phyloP scores from a whole-genome alignment of 2,329 filamentous ascomycete genomes.

The Thelonectria rubi region DNA sequence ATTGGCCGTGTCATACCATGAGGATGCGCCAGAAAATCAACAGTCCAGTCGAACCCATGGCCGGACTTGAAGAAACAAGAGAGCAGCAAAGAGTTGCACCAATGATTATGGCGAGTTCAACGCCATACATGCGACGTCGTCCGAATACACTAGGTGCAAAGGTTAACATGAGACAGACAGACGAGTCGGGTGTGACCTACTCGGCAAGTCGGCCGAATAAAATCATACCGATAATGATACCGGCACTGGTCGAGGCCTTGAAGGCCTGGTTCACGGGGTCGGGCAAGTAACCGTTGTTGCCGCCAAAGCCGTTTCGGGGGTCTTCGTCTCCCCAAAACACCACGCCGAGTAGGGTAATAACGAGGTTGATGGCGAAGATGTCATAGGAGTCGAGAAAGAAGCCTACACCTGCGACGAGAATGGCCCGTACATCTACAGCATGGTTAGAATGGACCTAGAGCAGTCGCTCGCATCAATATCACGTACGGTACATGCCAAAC shows the following conservation, averaged over 20 bases:
- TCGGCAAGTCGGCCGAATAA: slow-evolving; percentile 82
- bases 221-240: slow-evolving; percentile 81
- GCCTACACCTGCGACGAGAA: slow-evolving; percentile 80
- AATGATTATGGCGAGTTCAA: slow-evolving; percentile 78
- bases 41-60: slow-evolving; percentile 67
- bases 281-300: slow-evolving; percentile 67
- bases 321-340: slow-evolving; percentile 73
- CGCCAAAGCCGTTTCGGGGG: slow-evolving; percentile 57
- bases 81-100: slow-evolving; percentile 74
- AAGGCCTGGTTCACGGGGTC: slow-evolving; percentile 74
- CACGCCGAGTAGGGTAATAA: slow-evolving; percentile 76
- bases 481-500: slow-evolving; percentile 74
- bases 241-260: slow-evolving; percentile 82
- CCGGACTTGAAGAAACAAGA: slow-evolving; percentile 67
- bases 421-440: slow-evolving; percentile 68
- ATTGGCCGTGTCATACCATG: slow-evolving; percentile 58
- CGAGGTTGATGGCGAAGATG: slow-evolving; percentile 82
- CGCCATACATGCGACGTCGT: slow-evolving; percentile 83
- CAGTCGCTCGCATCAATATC: background rate
- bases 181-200: slow-evolving; percentile 39
- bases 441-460: slow-evolving; percentile 16
- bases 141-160: slow-evolving; percentile 63
- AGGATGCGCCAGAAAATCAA: slow-evolving; percentile 80
- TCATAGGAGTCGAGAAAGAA: slow-evolving; percentile 87
- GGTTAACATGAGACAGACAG: slow-evolving; percentile 24